These are phyloP conservation scores for Hymenoscyphus albidus DNA, from an alignment of 2,329 filamentous ascomycete genomes.

Conservation along the genomic window DNA sequence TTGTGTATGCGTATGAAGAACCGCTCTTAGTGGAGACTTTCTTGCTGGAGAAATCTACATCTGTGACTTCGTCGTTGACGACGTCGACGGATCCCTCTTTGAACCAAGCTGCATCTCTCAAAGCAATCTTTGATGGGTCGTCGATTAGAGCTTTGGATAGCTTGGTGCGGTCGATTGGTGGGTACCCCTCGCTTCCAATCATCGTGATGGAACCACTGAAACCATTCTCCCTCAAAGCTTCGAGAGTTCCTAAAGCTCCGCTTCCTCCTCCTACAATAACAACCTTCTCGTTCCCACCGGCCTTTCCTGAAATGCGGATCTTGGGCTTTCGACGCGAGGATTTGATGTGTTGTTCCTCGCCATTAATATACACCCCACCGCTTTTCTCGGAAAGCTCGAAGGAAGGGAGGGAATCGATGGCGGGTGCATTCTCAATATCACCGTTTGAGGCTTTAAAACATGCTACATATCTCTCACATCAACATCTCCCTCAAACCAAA, in stretches of 20 bases:
- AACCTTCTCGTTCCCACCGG: constrained; percentile 57
- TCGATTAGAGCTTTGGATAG: constrained; percentile 88
- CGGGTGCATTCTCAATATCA: constrained; percentile 93
- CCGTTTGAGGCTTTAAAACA: constrained; percentile 89
- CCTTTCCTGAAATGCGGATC: constrained; percentile 59
- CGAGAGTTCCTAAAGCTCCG: constrained; percentile 75
- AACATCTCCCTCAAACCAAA: no score
- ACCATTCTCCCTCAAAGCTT: constrained; percentile 77
- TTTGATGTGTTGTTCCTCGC: constrained; percentile 75
- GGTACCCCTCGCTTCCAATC: constrained; percentile 77
- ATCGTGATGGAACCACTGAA: constrained; percentile 78
- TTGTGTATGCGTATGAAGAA: constrained; percentile 71
- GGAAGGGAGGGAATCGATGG: constrained; percentile 76
- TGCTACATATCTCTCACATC: constrained; percentile 47
- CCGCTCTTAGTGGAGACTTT: constrained; percentile 71
- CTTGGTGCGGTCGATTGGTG: constrained; percentile 91
- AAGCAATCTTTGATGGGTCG: constrained; percentile 73
- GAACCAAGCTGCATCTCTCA: constrained; percentile 76
- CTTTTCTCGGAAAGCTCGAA: constrained; percentile 80
- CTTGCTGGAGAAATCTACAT: constrained; percentile 72
- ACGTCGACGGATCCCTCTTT: constrained; percentile 56
- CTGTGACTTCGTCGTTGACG: constrained; percentile 61
- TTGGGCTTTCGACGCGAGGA: constrained; percentile 68
- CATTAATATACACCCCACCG: constrained; percentile 79
- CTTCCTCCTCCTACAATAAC: constrained; percentile 88